Percentiles rank a stretch among this genome's conserved stretches.
Evolutionary conservation across 441 rosid genomes (phyloP).

Genomic region (Adansonia madagascariensis): DNA sequence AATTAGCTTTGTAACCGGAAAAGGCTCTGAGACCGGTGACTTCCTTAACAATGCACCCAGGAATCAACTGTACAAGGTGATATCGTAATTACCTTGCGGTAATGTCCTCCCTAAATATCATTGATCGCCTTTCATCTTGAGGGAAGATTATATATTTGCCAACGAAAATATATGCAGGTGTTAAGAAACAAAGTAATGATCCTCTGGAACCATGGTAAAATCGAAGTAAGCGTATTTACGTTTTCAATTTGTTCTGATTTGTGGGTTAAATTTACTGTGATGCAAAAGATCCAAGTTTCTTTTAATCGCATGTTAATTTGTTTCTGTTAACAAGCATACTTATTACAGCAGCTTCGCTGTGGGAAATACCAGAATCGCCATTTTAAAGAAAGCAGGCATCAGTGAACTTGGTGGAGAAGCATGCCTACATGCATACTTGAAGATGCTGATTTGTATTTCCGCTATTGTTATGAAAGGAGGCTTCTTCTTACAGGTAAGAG

Average conservation of each 20-base stretch:
- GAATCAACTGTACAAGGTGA: conserved; percentile 89
- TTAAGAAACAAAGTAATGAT: background rate
- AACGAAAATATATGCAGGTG: background rate
- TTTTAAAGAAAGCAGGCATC: conserved; percentile 91
- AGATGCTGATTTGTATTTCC: conserved; percentile 92
- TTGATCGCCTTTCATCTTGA: background rate
- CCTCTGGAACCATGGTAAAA: background rate
- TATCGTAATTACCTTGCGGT: background rate
- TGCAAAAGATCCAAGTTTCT: background rate
- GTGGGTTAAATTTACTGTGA: background rate
- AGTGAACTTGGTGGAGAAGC: conserved; percentile 95
- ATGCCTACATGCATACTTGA: conserved; percentile 88
- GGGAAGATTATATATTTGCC: background rate
- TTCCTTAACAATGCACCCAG: conserved; percentile 82
- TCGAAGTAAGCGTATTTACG: background rate
- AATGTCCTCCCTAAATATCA: background rate
- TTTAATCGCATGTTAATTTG: conserved; percentile 5
- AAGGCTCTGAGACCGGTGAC: conserved; percentile 77
- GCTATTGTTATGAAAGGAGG: conserved; percentile 90
- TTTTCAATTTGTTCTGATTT: background rate
- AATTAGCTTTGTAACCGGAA: conserved; percentile 66
- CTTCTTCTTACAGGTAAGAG: conserved; percentile 70
- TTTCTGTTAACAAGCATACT: background rate
- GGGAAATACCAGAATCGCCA: conserved; percentile 88
- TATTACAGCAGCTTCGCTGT: conserved; percentile 73